Conservation (phyloP, 164 flowering plant genomes). For the Tinospora cordifolia region DNA sequence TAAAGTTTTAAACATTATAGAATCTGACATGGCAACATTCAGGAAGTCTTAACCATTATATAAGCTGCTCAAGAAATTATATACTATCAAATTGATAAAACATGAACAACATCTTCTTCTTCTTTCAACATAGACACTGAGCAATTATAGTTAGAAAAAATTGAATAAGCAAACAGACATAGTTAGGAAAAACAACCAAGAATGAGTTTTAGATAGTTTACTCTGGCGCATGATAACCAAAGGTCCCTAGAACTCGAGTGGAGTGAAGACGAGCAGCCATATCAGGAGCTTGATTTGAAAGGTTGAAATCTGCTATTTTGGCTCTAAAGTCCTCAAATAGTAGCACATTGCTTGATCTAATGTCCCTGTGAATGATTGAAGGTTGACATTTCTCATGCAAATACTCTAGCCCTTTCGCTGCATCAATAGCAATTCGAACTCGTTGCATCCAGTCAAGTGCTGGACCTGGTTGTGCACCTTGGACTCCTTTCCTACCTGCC, state of each 20-base stretch:
- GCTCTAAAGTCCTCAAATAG: constrained; percentile 92
- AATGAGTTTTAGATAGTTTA: constrained; percentile 28
- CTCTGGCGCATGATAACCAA: constrained; percentile 99
- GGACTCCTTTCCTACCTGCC: constrained; percentile 91
- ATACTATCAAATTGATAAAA: no score
- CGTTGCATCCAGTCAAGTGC: constrained; percentile 93
- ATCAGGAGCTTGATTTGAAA: constrained; percentile 95
- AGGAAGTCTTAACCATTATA: no score
- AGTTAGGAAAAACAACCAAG: neutral
- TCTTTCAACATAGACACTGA: neutral
- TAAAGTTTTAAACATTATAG: neutral
- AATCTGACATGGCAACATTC: neutral
- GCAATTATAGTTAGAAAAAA: neutral
- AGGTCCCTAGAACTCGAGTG: constrained; percentile 94
- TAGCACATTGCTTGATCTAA: constrained; percentile 94
- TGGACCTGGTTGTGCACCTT: constrained; percentile 98
- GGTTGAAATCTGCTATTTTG: constrained; percentile 93
- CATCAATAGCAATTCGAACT: constrained; percentile 89
- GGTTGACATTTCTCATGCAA: constrained; percentile 92
- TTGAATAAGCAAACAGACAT: neutral
- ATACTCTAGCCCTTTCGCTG: constrained; percentile 86
- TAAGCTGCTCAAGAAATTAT: no score
- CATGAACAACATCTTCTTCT: neutral
- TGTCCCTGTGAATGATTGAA: constrained; percentile 83
- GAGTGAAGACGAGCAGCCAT: constrained; percentile 99